A percentile compares a stretch with the other conserved stretches of the same genome.
Conservation (phyloP, 495 filamentous ascomycete species). For the Delitschia confertaspora region DNA sequence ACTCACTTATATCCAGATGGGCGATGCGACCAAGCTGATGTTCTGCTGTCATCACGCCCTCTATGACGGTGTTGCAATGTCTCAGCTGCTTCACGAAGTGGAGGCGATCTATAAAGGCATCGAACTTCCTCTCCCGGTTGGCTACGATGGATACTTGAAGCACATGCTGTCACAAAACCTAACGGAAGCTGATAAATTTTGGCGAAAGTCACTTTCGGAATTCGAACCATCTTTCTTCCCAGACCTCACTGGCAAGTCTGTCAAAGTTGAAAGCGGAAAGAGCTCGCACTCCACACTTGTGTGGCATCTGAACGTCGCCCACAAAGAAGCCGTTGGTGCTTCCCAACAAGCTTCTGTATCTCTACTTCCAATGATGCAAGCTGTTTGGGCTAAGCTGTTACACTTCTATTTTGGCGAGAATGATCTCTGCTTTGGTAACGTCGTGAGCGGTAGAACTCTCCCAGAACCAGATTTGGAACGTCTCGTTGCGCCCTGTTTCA, state of each 20-base stretch:
- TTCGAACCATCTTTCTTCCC: constrained; percentile 45
- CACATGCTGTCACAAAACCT: constrained; percentile 37
- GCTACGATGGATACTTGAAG: constrained; percentile 45
- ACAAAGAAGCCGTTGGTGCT: constrained; percentile 40
- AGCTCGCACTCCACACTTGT: constrained; percentile 9
- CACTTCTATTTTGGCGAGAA: constrained; percentile 40
- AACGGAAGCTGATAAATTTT: constrained; percentile 48
- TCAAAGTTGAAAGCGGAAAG: neutral
- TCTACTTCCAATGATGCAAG: constrained; percentile 55
- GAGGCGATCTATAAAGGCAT: constrained; percentile 43
- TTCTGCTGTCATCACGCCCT: constrained; percentile 58
- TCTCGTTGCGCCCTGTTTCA: constrained; percentile 79
- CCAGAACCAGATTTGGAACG: constrained; percentile 55
- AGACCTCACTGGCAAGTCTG: constrained; percentile 22
- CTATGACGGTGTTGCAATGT: constrained; percentile 68
- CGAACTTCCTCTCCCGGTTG: constrained; percentile 37
- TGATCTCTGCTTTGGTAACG: constrained; percentile 77
- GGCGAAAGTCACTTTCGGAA: constrained; percentile 44
- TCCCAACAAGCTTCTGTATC: constrained; percentile 49
- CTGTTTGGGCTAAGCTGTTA: constrained; percentile 57
- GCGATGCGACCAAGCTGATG: constrained; percentile 2
- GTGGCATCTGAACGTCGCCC: constrained; percentile 22
- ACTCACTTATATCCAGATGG: neutral
- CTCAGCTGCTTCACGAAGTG: constrained; percentile 55
- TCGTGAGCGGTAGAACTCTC: constrained; percentile 63